phyloP scores from a whole-genome alignment of 2,329 filamentous ascomycete species.

The Paracamarosporium sp. region DNA sequence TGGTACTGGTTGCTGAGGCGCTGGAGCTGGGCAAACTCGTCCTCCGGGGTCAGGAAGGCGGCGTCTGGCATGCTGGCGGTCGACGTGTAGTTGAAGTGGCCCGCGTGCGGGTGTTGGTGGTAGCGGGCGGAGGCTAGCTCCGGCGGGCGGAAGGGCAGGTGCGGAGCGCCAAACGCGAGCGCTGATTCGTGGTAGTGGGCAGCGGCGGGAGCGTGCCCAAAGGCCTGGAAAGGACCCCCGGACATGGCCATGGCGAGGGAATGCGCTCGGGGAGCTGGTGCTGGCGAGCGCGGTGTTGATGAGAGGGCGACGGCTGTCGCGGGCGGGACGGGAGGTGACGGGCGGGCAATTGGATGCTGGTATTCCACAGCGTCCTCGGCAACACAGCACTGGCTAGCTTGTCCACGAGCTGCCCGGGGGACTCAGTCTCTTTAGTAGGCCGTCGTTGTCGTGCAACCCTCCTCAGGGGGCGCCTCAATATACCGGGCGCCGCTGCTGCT shows the following conservation, averaged over 20 bases:
- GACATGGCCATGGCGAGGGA: conserved; percentile 17
- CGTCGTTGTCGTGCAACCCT: conserved; percentile 48
- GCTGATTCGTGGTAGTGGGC: conserved; percentile 33
- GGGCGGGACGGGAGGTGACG: conserved; percentile 1
- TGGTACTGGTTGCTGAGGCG: conserved; percentile 67
- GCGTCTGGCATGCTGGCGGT: conserved; percentile 46
- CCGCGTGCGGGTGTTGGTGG: conserved; percentile 34
- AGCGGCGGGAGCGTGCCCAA: conserved; percentile 31
- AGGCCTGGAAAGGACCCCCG: conserved; percentile 9
- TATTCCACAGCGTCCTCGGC: conserved; percentile 45
- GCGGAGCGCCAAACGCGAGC: conserved; percentile 33
- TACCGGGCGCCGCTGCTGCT: conserved; percentile 44
- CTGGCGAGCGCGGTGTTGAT: neutral
- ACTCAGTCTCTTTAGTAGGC: conserved; percentile 41
- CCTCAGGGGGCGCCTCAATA: conserved; percentile 46
- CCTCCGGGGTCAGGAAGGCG: conserved; percentile 50
- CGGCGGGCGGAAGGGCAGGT: conserved; percentile 49
- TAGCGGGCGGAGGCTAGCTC: conserved; percentile 43
- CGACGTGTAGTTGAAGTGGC: conserved; percentile 37
- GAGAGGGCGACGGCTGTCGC: conserved; percentile 1
- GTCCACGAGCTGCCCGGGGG: conserved; percentile 40
- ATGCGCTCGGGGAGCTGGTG: no score
- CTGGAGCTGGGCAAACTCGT: conserved; percentile 68
- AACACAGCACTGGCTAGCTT: conserved; percentile 32
- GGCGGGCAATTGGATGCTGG: conserved; percentile 34